Evolutionary conservation across 768 basidiomycete species (phyloP), one percentile per base, ranked within the genome.

Genomic region (Kwoniella botswanensis): DNA sequence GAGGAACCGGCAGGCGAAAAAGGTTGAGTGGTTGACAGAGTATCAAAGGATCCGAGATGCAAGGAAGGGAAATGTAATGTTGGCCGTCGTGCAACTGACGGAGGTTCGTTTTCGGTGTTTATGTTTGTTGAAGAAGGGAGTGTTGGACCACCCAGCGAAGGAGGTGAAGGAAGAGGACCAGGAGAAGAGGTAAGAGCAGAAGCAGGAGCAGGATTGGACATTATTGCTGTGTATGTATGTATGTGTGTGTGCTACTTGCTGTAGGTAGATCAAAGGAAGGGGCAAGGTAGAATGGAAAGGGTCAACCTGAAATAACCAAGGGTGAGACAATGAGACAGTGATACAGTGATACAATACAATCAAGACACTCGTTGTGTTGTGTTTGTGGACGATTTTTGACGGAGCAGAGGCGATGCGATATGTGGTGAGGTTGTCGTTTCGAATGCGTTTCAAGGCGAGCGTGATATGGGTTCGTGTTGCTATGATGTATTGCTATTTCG

Each of bases 21-120:
- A 43, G 52, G 53, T 50, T 55, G 52, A 41, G 67, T 24, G 26
- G 53, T 43, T 21, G 67, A 60, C 43, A 68, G 24, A 13, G 50
- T 62, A 55, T 68, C 67, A 63, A 79, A 79, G n/a, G 78, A 79
- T 15, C 72, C 78, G 29, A 79, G 74, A 53, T 79, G 78, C 1
- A 79, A 63, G 15, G 72, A 41, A 22, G 78, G 78, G 68, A 75
- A 77, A 11, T 68, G 60, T 24, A 79, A 57, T 10, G 72, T 75
- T 21, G 78, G 76, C 1, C 75, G 77, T 61, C 77, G 68, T 43
- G 35, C 58, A 24, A 66, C 65, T 35, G 74, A 65, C 0, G 59
- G 17, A 1, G 64, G 61, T 63, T 61, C 59, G 41, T 22, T 35
- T 15, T n/a, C 21, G 11, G 35, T 21, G 18, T 21, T 43, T 57